Evolutionary conservation across 75 land plant genomes (phyloP).

Genomic region (Azolla pinnata): DNA sequence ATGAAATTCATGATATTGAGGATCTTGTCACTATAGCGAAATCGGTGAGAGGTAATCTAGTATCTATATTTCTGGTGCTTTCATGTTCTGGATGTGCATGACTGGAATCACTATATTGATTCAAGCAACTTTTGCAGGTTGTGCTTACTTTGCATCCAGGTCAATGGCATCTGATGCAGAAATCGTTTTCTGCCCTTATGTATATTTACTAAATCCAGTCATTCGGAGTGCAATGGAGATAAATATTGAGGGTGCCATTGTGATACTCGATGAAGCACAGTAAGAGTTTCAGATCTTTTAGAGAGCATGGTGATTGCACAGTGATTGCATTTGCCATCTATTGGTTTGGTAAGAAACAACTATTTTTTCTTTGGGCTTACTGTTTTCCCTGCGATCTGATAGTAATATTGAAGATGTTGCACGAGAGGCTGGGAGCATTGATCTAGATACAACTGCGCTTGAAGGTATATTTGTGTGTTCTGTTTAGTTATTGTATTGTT

Average conservation of each 20-base stretch:
- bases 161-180: slow-evolving; percentile 68
- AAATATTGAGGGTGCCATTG: slow-evolving; percentile 61
- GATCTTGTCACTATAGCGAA: slow-evolving; percentile 82
- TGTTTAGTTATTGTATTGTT: neutral
- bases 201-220: slow-evolving; percentile 70
- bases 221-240: slow-evolving; percentile 85
- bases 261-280: slow-evolving; percentile 97
- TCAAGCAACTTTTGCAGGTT: slow-evolving; percentile 38
- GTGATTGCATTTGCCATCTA: too few relatives aligned
- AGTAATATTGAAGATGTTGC: slow-evolving; percentile 92
- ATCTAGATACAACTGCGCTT: slow-evolving; percentile 58
- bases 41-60: slow-evolving; percentile 49
- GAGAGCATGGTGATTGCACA: too few relatives aligned
- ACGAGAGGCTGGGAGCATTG: slow-evolving; percentile 88
- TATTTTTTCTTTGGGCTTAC: neutral
- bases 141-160: slow-evolving; percentile 89
- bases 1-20: slow-evolving; percentile 93
- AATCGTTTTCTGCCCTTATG: slow-evolving; percentile 86
- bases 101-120: too few relatives aligned
- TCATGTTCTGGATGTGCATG: too few relatives aligned
- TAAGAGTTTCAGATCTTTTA: slow-evolving; percentile 25
- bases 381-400: slow-evolving; percentile 2
- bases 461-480: slow-evolving; percentile 31
- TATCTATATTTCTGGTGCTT: neutral
- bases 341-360: too few relatives aligned